Evolutionary conservation across 108 stramenopile genomes (phyloP).

Genomic region (Skeletonema grethae): DNA sequence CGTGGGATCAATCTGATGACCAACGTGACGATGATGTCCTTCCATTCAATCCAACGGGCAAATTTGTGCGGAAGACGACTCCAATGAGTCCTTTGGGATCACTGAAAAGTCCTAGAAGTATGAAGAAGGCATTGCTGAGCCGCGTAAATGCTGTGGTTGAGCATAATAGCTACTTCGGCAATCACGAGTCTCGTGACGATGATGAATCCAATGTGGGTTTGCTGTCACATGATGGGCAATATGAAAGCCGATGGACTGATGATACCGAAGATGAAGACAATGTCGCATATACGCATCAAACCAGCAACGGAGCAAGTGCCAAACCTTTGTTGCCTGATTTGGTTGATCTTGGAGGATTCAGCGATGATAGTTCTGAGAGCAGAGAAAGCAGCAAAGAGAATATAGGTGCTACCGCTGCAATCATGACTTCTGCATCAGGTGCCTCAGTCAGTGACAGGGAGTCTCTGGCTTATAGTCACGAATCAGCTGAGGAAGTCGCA

Average conservation of each 20-base stretch:
- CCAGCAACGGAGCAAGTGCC: not conserved
- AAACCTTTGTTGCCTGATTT: slow-evolving; percentile 1
- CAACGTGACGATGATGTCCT: not conserved
- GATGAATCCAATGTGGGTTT: not conserved
- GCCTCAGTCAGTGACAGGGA: not conserved
- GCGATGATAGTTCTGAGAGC: not conserved
- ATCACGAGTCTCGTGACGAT: slow-evolving; percentile 1
- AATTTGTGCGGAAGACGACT: not conserved
- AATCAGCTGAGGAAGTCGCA: not conserved
- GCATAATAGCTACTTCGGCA: not conserved
- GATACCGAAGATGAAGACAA: not conserved
- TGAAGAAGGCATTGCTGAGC: slow-evolving; percentile 1
- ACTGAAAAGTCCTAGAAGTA: slow-evolving; percentile 3
- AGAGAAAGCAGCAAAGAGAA: not conserved
- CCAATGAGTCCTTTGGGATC: not conserved
- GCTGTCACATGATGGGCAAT: not conserved
- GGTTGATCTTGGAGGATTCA: not conserved
- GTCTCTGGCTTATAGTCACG: not conserved
- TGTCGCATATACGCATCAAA: not conserved
- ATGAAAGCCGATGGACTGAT: not conserved
- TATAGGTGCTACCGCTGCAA: not conserved
- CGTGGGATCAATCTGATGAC: slow-evolving; percentile 3
- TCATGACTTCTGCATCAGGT: not conserved
- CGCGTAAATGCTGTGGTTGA: not conserved
- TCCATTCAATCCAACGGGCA: not conserved